A percentile compares a stretch with the other conserved stretches of the same genome.
Conservation (phyloP, 345 rosid genomes). For the Trapa incisa region DNA sequence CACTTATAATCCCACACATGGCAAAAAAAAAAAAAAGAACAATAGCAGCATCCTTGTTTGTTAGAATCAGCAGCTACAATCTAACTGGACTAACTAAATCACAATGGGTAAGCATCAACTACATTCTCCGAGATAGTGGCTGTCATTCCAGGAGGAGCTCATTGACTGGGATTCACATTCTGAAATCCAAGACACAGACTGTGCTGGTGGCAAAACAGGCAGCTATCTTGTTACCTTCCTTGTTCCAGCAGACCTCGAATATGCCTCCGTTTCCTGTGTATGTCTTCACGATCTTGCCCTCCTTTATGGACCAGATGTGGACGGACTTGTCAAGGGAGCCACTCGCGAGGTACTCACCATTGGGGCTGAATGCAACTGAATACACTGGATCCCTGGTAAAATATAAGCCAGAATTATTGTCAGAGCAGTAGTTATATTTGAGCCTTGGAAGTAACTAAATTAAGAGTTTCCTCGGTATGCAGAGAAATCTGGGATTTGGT, state of each 20-base stretch:
- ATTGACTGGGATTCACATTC: conserved; percentile 35
- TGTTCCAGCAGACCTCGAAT: conserved; percentile 95
- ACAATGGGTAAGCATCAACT: not conserved
- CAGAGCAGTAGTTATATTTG: not conserved
- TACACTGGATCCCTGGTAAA: conserved; percentile 71
- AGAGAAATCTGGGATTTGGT: not conserved
- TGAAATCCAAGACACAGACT: conserved; percentile 79
- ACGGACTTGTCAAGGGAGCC: conserved; percentile 87
- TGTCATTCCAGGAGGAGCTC: not conserved
- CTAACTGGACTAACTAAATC: not conserved
- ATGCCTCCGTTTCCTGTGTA: conserved; percentile 84
- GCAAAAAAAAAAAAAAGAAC: not conserved
- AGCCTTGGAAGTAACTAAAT: not conserved
- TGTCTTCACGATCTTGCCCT: conserved; percentile 81
- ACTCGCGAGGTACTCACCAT: conserved; percentile 87
- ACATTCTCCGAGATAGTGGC: not conserved
- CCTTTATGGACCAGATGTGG: conserved; percentile 89
- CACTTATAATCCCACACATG: not conserved
- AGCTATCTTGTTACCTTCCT: conserved; percentile 93
- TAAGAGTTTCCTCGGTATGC: not conserved
- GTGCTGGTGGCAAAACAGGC: conserved; percentile 86
- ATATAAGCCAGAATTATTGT: not conserved
- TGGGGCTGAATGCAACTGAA: conserved; percentile 94
- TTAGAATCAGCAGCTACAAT: not conserved
- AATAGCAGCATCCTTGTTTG: not conserved